Base-by-base conservation (phyloP, 805 yeast species). In the Ogataea dorogensis region DNA sequence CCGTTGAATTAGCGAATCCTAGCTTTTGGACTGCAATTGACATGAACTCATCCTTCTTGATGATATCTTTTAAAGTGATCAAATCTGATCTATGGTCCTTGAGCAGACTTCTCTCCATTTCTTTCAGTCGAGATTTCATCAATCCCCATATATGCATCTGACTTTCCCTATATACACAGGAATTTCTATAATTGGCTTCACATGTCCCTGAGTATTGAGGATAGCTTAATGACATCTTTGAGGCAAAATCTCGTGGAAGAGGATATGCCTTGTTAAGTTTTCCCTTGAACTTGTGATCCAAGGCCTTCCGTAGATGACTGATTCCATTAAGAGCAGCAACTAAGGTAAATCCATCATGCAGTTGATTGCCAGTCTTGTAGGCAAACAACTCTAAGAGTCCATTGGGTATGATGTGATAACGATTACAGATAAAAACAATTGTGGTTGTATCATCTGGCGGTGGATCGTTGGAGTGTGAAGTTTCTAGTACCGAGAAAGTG, bases 321-420 rank as follows among this genome's bases (percentile, higher is more conserved):
- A 79, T 51, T 0, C 89, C 93, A 30, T 77, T 79, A n/a, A 84
- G 58, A 33, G 66, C 58, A 64, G 74, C 70, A 47, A 84, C 66
- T 26, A 75, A 55, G 0, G 78, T 73, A 16, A 70, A 43, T 2
- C 39, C 46, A 6, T 47, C 41, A 36, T 83, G 89, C 43, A 72
- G 67, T 1, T 53, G 50, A 33, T 70, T 63, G 42, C 67, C 73
- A 6, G 73, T 72, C 27, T 81, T 55, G 45, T 58, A 71, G 18
- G 76, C 75, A 56, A 79, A 84, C 9, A 79, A 56, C 20, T 63
- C 63, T 3, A 79, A 47, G 33, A 83, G 54, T 15, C 70, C 65
- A 1, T 60, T 66, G 1, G 80, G 77, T 2, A 73, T 44, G 1
- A 59, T 35, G 27, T 53, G 59, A 31, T 51, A 31, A 13, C 40